phyloP scores from a whole-genome alignment of 192 early-diverging fungal genomes.

The Rhizophagus sp. region DNA sequence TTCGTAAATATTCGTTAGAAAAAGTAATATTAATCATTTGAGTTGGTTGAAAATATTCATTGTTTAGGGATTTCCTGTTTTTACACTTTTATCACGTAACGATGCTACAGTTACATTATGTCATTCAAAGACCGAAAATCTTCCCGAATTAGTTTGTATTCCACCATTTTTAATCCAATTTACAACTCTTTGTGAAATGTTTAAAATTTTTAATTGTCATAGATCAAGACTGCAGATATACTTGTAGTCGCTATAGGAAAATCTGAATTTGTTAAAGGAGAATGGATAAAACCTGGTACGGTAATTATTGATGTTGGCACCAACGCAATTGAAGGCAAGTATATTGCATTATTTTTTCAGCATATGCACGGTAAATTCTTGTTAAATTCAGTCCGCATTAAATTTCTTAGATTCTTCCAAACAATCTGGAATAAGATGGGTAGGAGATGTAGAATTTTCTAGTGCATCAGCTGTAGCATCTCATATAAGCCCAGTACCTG shows the following conservation, averaged over 20 bases:
- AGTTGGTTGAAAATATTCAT: background rate
- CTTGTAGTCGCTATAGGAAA: slow-evolving; percentile 88
- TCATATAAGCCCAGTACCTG: slow-evolving; percentile 94
- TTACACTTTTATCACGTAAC: slow-evolving; percentile 73
- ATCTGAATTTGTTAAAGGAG: slow-evolving; percentile 78
- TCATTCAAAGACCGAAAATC: slow-evolving; percentile 80
- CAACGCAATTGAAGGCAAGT: slow-evolving; percentile 75
- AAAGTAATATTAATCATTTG: background rate
- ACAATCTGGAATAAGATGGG: slow-evolving; percentile 91
- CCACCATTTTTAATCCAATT: background rate
- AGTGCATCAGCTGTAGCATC: slow-evolving; percentile 69
- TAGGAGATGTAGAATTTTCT: slow-evolving; percentile 92
- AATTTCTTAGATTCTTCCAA: slow-evolving; percentile 70
- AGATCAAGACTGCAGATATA: slow-evolving; percentile 78
- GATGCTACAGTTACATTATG: slow-evolving; percentile 96
- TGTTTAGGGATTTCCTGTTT: slow-evolving; percentile 76
- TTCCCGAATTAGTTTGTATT: slow-evolving; percentile 71
- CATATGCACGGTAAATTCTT: background rate
- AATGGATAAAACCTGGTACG: slow-evolving; percentile 93
- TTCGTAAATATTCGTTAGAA: background rate
- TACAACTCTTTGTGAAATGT: background rate
- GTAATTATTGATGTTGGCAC: slow-evolving; percentile 98
- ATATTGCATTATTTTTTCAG: background rate
- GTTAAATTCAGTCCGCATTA: background rate
- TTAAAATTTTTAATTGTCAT: background rate